Percentiles rank a stretch among this genome's conserved stretches.
Evolutionary conservation across 129 eudicot species (phyloP).

Genomic region (Artemisia argyi): DNA sequence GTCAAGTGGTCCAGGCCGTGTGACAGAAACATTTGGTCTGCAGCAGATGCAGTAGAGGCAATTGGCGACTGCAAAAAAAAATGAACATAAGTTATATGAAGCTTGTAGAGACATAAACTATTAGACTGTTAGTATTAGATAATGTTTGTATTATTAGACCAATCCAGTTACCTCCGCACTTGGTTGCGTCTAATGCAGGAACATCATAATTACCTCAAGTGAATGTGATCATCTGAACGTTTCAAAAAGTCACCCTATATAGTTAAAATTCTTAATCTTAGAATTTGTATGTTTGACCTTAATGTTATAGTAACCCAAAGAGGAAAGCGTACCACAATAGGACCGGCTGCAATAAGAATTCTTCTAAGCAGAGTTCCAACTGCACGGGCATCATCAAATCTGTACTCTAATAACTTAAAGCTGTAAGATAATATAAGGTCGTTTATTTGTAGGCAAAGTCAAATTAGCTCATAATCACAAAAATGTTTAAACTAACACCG

Average conservation of each 20-base stretch:
- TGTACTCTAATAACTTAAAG: slow-evolving; percentile 44
- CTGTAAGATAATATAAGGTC: not conserved
- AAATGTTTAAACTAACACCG: no score
- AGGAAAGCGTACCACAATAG: slow-evolving; percentile 58
- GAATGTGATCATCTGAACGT: not conserved
- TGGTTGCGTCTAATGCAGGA: no score
- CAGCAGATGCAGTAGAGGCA: no score
- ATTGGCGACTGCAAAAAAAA: no score
- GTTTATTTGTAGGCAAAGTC: not conserved
- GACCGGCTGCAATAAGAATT: slow-evolving; percentile 63
- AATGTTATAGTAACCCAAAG: not conserved
- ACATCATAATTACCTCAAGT: not conserved
- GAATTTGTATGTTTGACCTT: slow-evolving; percentile 10
- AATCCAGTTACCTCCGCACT: no score
- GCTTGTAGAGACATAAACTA: no score
- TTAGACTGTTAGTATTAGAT: no score
- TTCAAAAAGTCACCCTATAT: not conserved
- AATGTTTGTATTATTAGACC: no score
- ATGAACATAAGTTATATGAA: no score
- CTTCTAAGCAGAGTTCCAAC: slow-evolving; percentile 73
- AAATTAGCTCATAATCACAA: no score
- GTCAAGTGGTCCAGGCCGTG: no score
- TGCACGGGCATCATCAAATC: slow-evolving; percentile 75
- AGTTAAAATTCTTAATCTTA: not conserved
- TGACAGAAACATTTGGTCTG: no score